These are phyloP conservation scores for Discostella stelligeroides DNA, from an alignment of 108 stramenopile genomes.

Conservation along the genomic window DNA sequence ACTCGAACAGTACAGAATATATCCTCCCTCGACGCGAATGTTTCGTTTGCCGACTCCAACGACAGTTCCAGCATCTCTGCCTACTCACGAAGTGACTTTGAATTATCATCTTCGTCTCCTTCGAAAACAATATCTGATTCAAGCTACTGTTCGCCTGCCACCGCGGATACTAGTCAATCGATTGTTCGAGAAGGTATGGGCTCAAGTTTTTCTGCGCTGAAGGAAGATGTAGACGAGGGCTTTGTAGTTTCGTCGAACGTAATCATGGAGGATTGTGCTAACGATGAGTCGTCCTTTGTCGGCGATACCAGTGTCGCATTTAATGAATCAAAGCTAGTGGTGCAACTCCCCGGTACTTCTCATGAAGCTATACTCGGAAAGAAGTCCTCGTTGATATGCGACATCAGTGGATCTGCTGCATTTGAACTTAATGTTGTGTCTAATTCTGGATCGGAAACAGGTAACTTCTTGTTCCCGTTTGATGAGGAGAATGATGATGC, in stretches of 20 bases:
- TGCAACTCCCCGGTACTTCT: no score
- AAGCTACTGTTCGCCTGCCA: no score
- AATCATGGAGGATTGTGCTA: no score
- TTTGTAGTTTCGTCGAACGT: neutral
- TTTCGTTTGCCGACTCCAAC: constrained; percentile 10
- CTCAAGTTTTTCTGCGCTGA: constrained; percentile 2
- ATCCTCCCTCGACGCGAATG: constrained; percentile 4
- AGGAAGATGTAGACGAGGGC: constrained; percentile 11
- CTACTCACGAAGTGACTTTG: constrained; percentile 26
- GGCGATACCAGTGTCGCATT: no score
- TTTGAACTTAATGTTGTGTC: constrained; percentile 17
- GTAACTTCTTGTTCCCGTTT: constrained; percentile 11
- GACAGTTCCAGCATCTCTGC: constrained; percentile 17
- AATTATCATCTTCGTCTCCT: constrained; percentile 23
- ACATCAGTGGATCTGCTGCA: neutral
- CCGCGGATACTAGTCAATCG: neutral
- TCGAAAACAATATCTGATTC: constrained; percentile 3
- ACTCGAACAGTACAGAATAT: neutral
- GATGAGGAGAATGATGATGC: constrained; percentile 1
- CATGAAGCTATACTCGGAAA: no score
- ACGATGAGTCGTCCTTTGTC: no score
- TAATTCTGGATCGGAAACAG: constrained; percentile 19
- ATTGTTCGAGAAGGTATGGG: neutral
- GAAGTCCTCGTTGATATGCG: neutral
- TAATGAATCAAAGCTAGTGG: no score